Percentiles rank a stretch among this genome's conserved stretches.
Conservation (phyloP, 2,329 filamentous ascomycete species). For the Trichoderma atroviride region DNA sequence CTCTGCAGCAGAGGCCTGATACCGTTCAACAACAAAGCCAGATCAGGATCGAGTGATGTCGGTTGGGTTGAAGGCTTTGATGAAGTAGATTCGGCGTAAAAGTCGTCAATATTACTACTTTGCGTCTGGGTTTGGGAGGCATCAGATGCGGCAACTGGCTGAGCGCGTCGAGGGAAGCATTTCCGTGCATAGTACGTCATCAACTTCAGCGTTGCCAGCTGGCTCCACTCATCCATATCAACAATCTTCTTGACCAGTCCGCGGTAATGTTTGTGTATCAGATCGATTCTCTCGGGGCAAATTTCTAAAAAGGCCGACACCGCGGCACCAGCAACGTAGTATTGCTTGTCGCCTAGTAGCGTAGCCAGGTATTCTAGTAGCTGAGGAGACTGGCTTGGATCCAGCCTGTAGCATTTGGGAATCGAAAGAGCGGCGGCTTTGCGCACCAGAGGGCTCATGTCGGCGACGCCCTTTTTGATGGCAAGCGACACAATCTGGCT, state of each 20-base stretch:
- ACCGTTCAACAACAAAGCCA: conserved; percentile 76
- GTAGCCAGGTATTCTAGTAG: conserved; percentile 78
- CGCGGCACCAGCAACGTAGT: conserved; percentile 93
- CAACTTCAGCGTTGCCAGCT: conserved; percentile 78
- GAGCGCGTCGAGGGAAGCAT: conserved; percentile 78
- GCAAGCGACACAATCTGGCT: conserved; percentile 95
- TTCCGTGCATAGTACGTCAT: conserved; percentile 83
- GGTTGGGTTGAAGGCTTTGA: conserved; percentile 46
- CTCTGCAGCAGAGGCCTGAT: conserved; percentile 87
- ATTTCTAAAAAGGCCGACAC: conserved; percentile 87
- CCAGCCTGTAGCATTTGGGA: conserved; percentile 91
- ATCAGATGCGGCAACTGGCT: conserved; percentile 50
- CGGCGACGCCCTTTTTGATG: conserved; percentile 89
- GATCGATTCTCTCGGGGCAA: conserved; percentile 82
- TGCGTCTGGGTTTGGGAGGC: not conserved
- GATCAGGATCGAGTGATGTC: conserved; percentile 74
- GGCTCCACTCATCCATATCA: conserved; percentile 99
- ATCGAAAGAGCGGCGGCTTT: conserved; percentile 92
- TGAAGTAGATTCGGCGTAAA: conserved; percentile 71
- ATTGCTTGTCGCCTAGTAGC: conserved; percentile 86
- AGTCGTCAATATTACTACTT: conserved; percentile 60
- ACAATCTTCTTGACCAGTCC: conserved; percentile 84
- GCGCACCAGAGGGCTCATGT: conserved; percentile 93
- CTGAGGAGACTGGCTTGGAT: conserved; percentile 82
- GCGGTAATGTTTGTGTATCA: conserved; percentile 90